Evolutionary conservation across 371 early-diverging fungal genomes (phyloP).

Genomic region (Mucor indicus): DNA sequence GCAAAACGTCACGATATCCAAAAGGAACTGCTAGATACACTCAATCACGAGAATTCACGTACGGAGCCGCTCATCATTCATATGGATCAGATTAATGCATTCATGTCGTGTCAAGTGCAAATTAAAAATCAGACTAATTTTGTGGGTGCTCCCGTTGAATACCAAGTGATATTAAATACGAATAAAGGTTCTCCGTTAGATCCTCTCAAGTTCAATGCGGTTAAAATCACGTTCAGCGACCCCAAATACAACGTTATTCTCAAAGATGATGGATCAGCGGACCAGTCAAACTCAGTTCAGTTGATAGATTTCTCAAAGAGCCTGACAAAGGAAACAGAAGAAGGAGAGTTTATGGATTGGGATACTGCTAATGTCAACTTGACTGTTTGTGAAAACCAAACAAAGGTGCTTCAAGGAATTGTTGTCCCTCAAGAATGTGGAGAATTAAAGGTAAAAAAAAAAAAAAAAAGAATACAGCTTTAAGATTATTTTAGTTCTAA

Average conservation of each 20-base stretch:
- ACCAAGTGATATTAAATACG: constrained; percentile 32
- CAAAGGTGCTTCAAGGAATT: constrained; percentile 62
- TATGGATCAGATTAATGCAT: constrained; percentile 73
- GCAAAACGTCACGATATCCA: constrained; percentile 47
- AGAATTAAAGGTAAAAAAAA: constrained; percentile 54
- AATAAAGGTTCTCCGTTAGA: constrained; percentile 35
- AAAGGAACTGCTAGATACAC: constrained; percentile 37
- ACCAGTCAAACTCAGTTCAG: constrained; percentile 5
- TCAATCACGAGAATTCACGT: constrained; percentile 11
- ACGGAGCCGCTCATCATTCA: constrained; percentile 46
- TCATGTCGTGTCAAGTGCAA: constrained; percentile 51
- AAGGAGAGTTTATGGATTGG: constrained; percentile 26
- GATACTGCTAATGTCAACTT: constrained; percentile 35
- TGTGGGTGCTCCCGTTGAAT: constrained; percentile 32
- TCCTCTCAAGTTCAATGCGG: constrained; percentile 36
- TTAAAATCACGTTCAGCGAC: constrained; percentile 61
- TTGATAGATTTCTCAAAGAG: constrained; percentile 23
- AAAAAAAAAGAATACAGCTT: background rate
- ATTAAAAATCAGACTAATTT: constrained; percentile 35
- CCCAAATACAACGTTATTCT: constrained; percentile 35
- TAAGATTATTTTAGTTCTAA: background rate
- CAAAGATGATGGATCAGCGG: constrained; percentile 15
- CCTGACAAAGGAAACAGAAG: constrained; percentile 11
- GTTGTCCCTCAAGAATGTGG: constrained; percentile 57
- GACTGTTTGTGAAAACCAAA: constrained; percentile 48